Evolutionary conservation across 2,329 filamentous ascomycete species (phyloP).

Genomic region (Fusarium veterinarium): DNA sequence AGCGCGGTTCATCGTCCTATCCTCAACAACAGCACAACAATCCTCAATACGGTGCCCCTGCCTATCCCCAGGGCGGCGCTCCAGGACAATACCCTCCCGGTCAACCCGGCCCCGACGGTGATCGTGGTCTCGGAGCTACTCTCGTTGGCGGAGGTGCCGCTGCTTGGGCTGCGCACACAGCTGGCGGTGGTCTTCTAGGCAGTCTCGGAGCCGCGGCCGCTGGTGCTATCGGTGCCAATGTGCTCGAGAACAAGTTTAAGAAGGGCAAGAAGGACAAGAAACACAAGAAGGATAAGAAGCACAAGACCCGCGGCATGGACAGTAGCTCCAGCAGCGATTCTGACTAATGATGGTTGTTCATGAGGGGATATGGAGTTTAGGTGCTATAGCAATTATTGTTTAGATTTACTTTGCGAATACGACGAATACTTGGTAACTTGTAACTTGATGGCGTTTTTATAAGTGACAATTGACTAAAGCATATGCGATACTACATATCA

Average conservation of each 20-base stretch:
- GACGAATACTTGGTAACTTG: not conserved
- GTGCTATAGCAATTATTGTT: conserved; percentile 3
- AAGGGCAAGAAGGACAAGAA: conserved; percentile 49
- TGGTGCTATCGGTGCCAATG: conserved; percentile 67
- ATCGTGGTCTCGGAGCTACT: conserved; percentile 67
- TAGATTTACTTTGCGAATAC: not conserved
- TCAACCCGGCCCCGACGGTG: conserved; percentile 52
- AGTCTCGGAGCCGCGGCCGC: conserved; percentile 62
- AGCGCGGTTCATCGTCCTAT: conserved; percentile 34
- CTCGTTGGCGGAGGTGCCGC: conserved; percentile 64
- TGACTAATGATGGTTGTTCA: conserved; percentile 34
- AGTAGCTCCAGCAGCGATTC: conserved; percentile 44
- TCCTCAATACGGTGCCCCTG: conserved; percentile 36
- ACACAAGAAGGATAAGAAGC: conserved; percentile 45
- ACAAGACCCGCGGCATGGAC: conserved; percentile 38
- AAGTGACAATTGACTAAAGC: not conserved
- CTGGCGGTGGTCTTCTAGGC: conserved; percentile 63
- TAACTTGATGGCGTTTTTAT: not conserved
- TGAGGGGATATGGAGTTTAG: conserved; percentile 20
- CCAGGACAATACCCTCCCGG: conserved; percentile 42
- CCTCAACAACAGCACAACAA: conserved; percentile 42
- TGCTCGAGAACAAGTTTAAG: conserved; percentile 58
- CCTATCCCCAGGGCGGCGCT: conserved; percentile 42
- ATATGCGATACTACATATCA: not conserved
- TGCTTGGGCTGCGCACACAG: conserved; percentile 65